These are phyloP conservation scores for Sordaria brevicollis DNA, from an alignment of 495 filamentous ascomycete genomes.

Conservation along the genomic window DNA sequence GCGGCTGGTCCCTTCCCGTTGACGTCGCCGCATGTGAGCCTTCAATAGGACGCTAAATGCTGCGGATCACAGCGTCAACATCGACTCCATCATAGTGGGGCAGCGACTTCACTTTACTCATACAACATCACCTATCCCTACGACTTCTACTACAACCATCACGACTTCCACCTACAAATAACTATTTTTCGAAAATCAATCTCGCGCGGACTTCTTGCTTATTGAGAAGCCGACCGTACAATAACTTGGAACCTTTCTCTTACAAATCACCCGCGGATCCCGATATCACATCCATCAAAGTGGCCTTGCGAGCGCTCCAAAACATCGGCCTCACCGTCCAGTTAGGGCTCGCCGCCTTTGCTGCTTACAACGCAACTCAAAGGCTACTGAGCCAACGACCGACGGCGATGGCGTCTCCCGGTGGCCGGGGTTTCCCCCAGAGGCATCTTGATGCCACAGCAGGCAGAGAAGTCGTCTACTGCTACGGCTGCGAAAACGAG, in stretches of 20 bases:
- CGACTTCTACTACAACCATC: background rate
- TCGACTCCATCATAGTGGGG: background rate
- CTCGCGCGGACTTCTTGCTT: background rate
- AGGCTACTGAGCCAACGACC: slow-evolving; percentile 22
- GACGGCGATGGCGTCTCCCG: slow-evolving; percentile 27
- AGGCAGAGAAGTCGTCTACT: slow-evolving; percentile 63
- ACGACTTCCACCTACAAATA: background rate
- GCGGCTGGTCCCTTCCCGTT: background rate
- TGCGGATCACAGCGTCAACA: background rate
- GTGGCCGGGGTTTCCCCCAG: background rate
- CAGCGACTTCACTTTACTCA: background rate
- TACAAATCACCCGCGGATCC: background rate
- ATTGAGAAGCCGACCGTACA: background rate
- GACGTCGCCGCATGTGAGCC: background rate
- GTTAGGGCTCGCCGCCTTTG: slow-evolving; percentile 39
- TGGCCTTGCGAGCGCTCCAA: slow-evolving; percentile 39
- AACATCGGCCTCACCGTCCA: slow-evolving; percentile 37
- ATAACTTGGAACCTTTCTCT: background rate
- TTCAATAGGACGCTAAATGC: background rate
- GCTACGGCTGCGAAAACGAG: slow-evolving; percentile 68
- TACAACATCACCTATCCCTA: background rate
- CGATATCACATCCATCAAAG: slow-evolving; percentile 12
- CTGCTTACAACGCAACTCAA: slow-evolving; percentile 30
- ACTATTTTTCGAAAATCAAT: background rate
- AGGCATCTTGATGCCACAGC: slow-evolving; percentile 30